Evolutionary conservation across 192 early-diverging fungal species (phyloP), one percentile per base, ranked within the genome.

Genomic region (Coemansia sp.): DNA sequence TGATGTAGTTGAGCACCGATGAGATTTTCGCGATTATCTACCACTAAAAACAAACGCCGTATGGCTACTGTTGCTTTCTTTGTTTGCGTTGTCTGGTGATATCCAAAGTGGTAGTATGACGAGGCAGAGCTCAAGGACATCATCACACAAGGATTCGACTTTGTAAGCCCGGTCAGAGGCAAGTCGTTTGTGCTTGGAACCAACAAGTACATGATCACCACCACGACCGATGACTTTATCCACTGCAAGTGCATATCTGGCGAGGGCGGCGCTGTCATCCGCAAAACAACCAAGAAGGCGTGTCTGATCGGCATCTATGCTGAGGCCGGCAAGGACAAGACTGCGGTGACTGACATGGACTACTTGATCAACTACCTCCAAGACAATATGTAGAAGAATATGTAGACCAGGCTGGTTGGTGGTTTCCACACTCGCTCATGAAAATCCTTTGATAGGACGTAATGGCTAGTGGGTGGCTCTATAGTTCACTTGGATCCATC

Each of bases 221-320:
- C 81, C 54, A 88, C 87, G 43, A 86, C 86, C 63, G 88, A 88
- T 39, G 80, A 85, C 18, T 81, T 73, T 60, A 89, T 96, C 70
- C 93, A 92, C 63, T 94, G 88, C 71, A 96, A 93, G 81, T 75
- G 57, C 57, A 9, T 88, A 85, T 90, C 89, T 79, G 74, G 67
- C 82, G 85, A 62, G 4, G 64, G 58, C 58, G 64, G 44, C 52
- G 12, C 62, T 42, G 19, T 63, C 41, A 38, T 66, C 37, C 39
- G 39, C 57, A 59, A 59, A 16, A 26, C 57, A 5, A 59, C 57
- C 32, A 59, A 40, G 57, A 41, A 41, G 32, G 57, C 57, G 13
- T 59, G 57, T 38, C 57, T 59, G 57, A 38, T 59, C 39, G 57
- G 57, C 10, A 23, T 59, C 57, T 59, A 59, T 38, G 39, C 38